Conservation (phyloP, 768 basidiomycete species). For the Collybia sp. region DNA sequence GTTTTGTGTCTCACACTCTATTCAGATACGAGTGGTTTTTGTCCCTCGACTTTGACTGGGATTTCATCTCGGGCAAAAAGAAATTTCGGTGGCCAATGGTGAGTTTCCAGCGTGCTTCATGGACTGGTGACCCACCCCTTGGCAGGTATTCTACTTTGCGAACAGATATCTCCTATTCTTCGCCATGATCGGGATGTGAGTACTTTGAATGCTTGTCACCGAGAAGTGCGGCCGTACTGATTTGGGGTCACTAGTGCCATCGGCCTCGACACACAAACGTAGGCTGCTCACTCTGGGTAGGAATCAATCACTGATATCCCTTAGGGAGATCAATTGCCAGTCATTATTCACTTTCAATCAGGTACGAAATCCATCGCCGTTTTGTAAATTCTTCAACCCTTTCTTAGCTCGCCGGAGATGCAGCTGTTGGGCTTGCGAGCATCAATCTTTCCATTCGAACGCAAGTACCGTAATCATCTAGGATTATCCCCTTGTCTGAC, state of each 20-base stretch:
- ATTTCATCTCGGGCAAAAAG: constrained; percentile 50
- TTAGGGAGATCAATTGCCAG: constrained; percentile 55
- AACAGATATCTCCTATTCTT: constrained; percentile 63
- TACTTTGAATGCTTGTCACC: constrained; percentile 3
- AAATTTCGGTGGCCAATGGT: constrained; percentile 69
- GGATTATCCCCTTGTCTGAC: constrained; percentile 1
- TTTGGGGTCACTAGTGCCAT: constrained; percentile 32
- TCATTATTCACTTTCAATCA: constrained; percentile 62
- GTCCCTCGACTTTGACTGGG: constrained; percentile 62
- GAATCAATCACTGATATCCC: neutral
- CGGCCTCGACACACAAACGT: constrained; percentile 45
- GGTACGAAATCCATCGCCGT: constrained; percentile 18
- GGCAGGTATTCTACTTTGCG: constrained; percentile 61
- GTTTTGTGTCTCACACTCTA: constrained; percentile 1
- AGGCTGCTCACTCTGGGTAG: constrained; percentile 8
- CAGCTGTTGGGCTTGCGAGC: constrained; percentile 53
- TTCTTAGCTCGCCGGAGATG: constrained; percentile 26
- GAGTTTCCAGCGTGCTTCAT: constrained; percentile 6
- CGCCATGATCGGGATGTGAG: constrained; percentile 66
- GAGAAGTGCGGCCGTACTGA: no score
- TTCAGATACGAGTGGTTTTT: constrained; percentile 60
- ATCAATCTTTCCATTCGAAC: constrained; percentile 58
- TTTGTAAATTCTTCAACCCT: neutral
- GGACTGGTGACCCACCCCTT: neutral
- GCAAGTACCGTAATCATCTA: constrained; percentile 24